Percentiles rank a stretch among this genome's conserved stretches.
Evolutionary conservation across 176 grass and related monocot genomes (phyloP).

Genomic region (Elymus sibiricus): DNA sequence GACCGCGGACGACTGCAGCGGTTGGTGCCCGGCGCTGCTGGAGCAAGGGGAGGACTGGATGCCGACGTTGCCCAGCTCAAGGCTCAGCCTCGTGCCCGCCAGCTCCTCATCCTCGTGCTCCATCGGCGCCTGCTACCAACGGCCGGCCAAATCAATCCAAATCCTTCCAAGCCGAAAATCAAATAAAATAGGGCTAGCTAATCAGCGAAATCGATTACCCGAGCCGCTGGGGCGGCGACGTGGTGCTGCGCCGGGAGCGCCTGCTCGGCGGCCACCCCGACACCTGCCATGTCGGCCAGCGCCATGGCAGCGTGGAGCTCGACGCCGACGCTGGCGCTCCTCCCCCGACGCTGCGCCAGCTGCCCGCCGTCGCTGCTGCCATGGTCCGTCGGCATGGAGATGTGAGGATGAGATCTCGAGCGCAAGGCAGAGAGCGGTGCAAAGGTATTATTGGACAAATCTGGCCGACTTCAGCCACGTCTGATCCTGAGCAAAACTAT

Average conservation of each 20-base stretch:
- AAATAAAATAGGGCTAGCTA: too few species aligned
- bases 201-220: neutral
- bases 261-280: too few species aligned
- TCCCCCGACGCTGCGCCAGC: conserved; percentile 30
- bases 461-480: too few species aligned
- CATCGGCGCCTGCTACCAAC: neutral
- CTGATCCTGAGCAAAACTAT: too few species aligned
- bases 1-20: neutral
- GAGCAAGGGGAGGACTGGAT: conserved; percentile 38
- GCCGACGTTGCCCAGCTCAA: conserved; percentile 45
- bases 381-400: conserved; percentile 27
- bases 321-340: conserved; percentile 37
- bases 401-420: neutral
- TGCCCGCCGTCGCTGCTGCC: conserved; percentile 20
- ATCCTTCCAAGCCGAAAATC: neutral
- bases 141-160: neutral
- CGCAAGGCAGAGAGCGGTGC: neutral
- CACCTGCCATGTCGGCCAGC: conserved; percentile 55
- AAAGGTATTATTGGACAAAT: neutral
- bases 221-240: neutral
- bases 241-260: neutral
- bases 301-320: conserved; percentile 78
- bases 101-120: conserved; percentile 26
- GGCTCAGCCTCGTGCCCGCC: conserved; percentile 35
- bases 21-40: conserved; percentile 12